Evolutionary conservation across 164 flowering plant genomes (phyloP).

Genomic region (Stephania yunnanensis): DNA sequence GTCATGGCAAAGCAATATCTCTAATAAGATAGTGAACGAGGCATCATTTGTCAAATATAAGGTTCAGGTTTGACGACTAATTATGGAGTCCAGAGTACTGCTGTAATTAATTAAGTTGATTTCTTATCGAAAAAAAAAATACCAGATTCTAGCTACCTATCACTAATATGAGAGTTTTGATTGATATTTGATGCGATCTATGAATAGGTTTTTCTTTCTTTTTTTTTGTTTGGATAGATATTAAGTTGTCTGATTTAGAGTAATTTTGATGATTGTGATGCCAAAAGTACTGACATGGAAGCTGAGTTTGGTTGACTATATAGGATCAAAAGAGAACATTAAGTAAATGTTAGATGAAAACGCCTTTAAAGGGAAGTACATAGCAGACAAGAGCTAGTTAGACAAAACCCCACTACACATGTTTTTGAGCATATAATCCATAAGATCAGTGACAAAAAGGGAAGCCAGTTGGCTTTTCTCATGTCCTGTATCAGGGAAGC

Average conservation of each 20-base stretch:
- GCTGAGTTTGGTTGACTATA: conserved; percentile 26
- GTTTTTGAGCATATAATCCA: conserved; percentile 11
- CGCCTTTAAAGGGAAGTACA: conserved; percentile 28
- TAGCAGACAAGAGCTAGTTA: conserved; percentile 22
- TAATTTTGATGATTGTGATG: conserved; percentile 45
- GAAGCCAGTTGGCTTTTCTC: conserved; percentile 25
- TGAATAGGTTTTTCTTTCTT: no score
- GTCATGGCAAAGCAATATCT: no score
- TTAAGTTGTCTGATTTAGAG: conserved; percentile 33
- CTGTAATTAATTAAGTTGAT: no score
- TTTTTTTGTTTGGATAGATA: background rate
- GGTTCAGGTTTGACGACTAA: no score
- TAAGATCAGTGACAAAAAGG: conserved; percentile 22
- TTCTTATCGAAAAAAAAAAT: no score
- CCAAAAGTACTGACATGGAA: conserved; percentile 25
- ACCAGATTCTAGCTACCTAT: no score
- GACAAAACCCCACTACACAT: conserved; percentile 27
- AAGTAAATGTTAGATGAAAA: conserved; percentile 16
- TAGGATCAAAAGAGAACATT: conserved; percentile 8
- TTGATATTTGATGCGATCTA: no score
- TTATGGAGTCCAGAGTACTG: no score
- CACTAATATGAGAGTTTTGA: no score
- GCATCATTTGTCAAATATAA: no score
- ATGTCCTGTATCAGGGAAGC: conserved; percentile 21
- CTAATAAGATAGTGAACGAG: no score